Conservation (phyloP, 2,329 filamentous ascomycete species). For the Phyllosticta paracitricarpa region DNA sequence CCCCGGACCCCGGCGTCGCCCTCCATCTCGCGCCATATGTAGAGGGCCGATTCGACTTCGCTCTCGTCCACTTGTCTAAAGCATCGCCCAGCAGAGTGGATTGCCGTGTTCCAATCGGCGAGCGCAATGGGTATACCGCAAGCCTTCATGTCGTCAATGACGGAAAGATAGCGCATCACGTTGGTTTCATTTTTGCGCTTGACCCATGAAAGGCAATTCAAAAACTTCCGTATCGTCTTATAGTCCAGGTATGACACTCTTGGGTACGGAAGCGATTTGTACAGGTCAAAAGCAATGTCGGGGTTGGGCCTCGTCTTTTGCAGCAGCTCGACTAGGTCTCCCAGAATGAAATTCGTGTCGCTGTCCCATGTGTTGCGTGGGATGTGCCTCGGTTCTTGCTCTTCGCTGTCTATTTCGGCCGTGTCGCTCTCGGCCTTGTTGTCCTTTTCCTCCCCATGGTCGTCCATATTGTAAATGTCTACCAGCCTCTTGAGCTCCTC, state of each 20-base stretch:
- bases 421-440: conserved; percentile 24
- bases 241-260: conserved; percentile 42
- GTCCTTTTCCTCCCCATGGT: background rate
- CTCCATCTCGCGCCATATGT: conserved; percentile 88
- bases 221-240: conserved; percentile 49
- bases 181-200: conserved; percentile 46
- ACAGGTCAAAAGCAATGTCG: conserved; percentile 43
- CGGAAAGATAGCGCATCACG: conserved; percentile 73
- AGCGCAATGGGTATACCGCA: conserved; percentile 58
- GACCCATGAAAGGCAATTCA: conserved; percentile 59
- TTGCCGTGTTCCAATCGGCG: conserved; percentile 73
- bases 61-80: conserved; percentile 47
- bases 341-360: conserved; percentile 17
- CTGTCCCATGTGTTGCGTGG: conserved; percentile 24
- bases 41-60: conserved; percentile 59
- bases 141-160: conserved; percentile 73
- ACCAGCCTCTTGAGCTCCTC: conserved; percentile 1
- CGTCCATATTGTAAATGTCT: background rate
- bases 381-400: background rate
- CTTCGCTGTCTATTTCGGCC: conserved; percentile 20
- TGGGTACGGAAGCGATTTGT: conserved; percentile 43
- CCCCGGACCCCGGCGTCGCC: conserved; percentile 52
- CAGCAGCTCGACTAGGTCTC: conserved; percentile 29
- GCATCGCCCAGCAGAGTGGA: conserved; percentile 68
- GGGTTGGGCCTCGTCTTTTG: conserved; percentile 31